These are phyloP conservation scores for Populus ilicifolia DNA, from an alignment of 345 rosid species.

Conservation along the genomic window DNA sequence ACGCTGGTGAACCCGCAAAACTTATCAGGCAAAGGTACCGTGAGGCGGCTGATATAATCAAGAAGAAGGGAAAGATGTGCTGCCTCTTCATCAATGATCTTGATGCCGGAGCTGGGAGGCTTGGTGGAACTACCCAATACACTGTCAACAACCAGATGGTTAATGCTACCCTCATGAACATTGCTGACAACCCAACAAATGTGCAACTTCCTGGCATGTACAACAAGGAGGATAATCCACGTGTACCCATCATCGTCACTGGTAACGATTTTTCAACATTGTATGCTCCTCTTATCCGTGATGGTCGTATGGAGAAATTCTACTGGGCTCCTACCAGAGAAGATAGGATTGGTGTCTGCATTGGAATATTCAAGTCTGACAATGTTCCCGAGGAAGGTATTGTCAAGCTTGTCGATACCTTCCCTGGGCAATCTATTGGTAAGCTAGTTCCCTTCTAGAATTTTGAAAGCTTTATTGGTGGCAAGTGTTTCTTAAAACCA, in stretches of 20 bases:
- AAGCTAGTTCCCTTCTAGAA: background rate
- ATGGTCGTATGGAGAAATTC: slow-evolving; percentile 99
- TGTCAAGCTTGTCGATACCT: slow-evolving; percentile 70
- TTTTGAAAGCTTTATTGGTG: background rate
- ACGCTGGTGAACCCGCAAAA: slow-evolving; percentile 93
- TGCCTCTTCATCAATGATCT: slow-evolving; percentile 95
- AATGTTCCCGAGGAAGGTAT: slow-evolving; percentile 44
- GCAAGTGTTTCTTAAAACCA: background rate
- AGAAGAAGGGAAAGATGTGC: slow-evolving; percentile 90
- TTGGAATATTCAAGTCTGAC: slow-evolving; percentile 73
- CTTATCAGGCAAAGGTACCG: slow-evolving; percentile 98
- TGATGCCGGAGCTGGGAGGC: slow-evolving; percentile 92
- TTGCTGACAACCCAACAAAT: slow-evolving; percentile 87
- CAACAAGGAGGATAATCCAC: slow-evolving; percentile 96
- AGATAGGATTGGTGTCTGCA: slow-evolving; percentile 89
- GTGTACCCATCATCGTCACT: slow-evolving; percentile 93
- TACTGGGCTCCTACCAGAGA: slow-evolving; percentile 99
- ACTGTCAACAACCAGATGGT: slow-evolving; percentile 99
- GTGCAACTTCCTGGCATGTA: slow-evolving; percentile 99
- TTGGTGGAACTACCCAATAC: slow-evolving; percentile 97
- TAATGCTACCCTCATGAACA: slow-evolving; percentile 98
- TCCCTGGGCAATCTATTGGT: slow-evolving; percentile 99
- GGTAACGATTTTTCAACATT: slow-evolving; percentile 99
- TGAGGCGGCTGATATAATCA: slow-evolving; percentile 92
- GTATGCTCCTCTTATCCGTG: slow-evolving; percentile 97